Evolutionary conservation across 164 flowering plant species (phyloP).

Genomic region (Paratinospora sagittata): DNA sequence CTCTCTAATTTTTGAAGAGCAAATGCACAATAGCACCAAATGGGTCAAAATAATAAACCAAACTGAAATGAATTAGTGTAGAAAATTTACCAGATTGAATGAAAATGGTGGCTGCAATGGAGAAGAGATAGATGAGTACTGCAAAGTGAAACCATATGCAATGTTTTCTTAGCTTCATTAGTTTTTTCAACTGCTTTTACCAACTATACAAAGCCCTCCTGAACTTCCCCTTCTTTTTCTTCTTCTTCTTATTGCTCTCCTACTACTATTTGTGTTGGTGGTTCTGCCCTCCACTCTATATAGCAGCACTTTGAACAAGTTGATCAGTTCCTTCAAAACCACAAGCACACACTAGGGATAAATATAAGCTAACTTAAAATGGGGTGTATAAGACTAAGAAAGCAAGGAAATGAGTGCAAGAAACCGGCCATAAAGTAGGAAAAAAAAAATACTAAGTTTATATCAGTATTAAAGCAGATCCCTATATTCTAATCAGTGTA

Average conservation of each 20-base stretch:
- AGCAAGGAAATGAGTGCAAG: neutral
- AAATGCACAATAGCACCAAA: neutral
- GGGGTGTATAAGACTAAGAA: neutral
- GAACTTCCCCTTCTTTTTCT: neutral
- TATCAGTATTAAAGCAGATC: neutral
- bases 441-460: neutral
- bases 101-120: slow-evolving; percentile 26
- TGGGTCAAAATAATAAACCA: neutral
- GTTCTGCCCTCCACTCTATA: neutral
- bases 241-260: too few relatives aligned
- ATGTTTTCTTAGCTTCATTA: slow-evolving; percentile 21
- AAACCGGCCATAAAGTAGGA: neutral
- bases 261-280: neutral
- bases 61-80: neutral
- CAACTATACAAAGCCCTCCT: too few relatives aligned
- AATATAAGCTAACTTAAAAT: slow-evolving; percentile 1
- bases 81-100: slow-evolving; percentile 11
- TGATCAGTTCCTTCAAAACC: slow-evolving; percentile 4
- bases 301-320: neutral
- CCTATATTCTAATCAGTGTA: neutral
- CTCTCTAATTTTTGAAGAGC: neutral
- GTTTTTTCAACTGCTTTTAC: neutral
- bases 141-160: slow-evolving; percentile 12
- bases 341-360: slow-evolving; percentile 2
- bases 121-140: slow-evolving; percentile 23